Evolutionary conservation across 1,284 basidiomycete species (phyloP), one percentile per base, ranked within the genome.

Genomic region (Irpex lacteus): DNA sequence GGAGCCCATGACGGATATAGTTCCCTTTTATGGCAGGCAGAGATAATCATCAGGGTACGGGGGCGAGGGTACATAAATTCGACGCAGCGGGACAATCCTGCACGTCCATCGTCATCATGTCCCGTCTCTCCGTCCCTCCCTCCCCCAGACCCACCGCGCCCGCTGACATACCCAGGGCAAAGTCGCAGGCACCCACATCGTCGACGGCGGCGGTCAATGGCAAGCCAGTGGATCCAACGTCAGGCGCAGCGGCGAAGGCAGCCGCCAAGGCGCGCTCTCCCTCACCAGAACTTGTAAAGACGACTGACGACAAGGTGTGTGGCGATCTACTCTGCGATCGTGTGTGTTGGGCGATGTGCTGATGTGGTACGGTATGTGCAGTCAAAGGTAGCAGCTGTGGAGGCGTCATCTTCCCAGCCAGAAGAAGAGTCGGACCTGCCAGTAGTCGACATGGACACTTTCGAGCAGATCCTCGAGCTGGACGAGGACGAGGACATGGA

Each of bases 401-500:
- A 13, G 11, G 21, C 40, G 5, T 19, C 49, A 37, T 54, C 58
- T 37, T 58, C 21, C 62, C 36, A 55, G 15, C 44, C 54, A 60
- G 32, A 21, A 6, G 47, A 11, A 11, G 49, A 61, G 5, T 18
- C 60, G 61, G 60, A 67, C 59, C 66, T 76, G 65, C 54, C 26
- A 21, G 54, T 56, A 5, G 89, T 97, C 74, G 87, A 96, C 74
- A 86, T 89, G 84, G 88, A 91, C 2, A 90, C 85, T 37, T 95
- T 97, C 74, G 73, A 77, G 32, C 95, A 98, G 77, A 89, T 98
- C 68, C 85, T 95, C 69, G 95, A 98, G 65, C 86, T 98, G 76
- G 95, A 96, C 76, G 95, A 96, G 38, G 92, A 90, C 40, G 89
- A 87, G 21, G 82, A 82, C n/a, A 82, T 82, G 65, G 90, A 91